Conservation (phyloP, 2,329 filamentous ascomycete genomes). For the Venturiaceae sp. region DNA sequence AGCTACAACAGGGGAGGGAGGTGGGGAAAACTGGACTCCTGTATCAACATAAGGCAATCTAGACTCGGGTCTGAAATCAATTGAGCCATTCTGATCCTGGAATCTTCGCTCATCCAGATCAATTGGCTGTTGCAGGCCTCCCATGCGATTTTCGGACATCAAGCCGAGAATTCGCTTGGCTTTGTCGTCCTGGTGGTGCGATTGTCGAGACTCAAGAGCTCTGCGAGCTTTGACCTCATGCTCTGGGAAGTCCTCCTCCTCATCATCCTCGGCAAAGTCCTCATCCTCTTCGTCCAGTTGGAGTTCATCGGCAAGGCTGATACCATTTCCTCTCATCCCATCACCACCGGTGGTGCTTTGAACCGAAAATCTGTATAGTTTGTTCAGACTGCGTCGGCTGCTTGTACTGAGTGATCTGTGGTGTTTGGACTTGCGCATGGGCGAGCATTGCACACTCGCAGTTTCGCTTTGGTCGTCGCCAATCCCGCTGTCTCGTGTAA, state of each 20-base stretch:
- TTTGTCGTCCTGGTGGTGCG: slow-evolving; percentile 31
- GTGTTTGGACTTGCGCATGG: slow-evolving; percentile 38
- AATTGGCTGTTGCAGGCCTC: slow-evolving; percentile 14
- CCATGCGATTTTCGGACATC: slow-evolving; percentile 18
- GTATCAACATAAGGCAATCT: slow-evolving; percentile 55
- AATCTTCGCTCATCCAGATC: slow-evolving; percentile 15
- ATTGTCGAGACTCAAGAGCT: slow-evolving; percentile 30
- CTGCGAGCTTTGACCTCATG: slow-evolving; percentile 29
- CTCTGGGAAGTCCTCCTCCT: slow-evolving; percentile 50
- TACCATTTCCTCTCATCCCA: slow-evolving; percentile 50
- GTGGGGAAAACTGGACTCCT: slow-evolving; percentile 77
- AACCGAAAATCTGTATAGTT: slow-evolving; percentile 61
- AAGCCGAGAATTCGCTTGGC: slow-evolving; percentile 35
- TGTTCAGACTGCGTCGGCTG: slow-evolving; percentile 39
- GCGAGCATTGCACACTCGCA: slow-evolving; percentile 50
- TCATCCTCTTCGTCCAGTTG: slow-evolving; percentile 73
- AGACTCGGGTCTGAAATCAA: not conserved
- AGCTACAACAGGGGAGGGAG: slow-evolving; percentile 55
- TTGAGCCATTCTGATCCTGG: not conserved
- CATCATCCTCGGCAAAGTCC: slow-evolving; percentile 40
- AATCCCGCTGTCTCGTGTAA: slow-evolving; percentile 46
- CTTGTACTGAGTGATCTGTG: slow-evolving; percentile 46
- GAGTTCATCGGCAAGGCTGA: slow-evolving; percentile 85
- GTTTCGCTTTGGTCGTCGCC: slow-evolving; percentile 51
- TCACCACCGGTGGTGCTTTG: slow-evolving; percentile 46